phyloP scores from a whole-genome alignment of 1,284 basidiomycete species.

The Fomitiporia mediterranea region DNA sequence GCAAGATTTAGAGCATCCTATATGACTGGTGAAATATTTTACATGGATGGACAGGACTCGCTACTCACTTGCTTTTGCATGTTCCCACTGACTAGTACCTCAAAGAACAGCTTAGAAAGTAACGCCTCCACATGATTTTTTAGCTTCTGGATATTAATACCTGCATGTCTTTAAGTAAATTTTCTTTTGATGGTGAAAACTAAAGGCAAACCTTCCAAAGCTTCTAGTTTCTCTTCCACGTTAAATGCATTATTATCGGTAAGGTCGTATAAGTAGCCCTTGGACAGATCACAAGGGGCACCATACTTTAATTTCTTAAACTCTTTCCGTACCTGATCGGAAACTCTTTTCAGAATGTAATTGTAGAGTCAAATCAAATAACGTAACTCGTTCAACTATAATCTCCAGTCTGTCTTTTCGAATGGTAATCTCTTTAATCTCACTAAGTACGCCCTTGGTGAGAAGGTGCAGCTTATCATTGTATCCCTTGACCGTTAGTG shows the following conservation, averaged over 20 bases:
- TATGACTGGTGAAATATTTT: background rate
- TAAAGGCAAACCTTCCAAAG: conserved; percentile 56
- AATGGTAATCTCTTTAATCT: conserved; percentile 65
- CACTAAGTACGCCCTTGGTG: conserved; percentile 55
- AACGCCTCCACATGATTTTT: conserved; percentile 61
- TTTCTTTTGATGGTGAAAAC: background rate
- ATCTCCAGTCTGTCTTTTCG: conserved; percentile 73
- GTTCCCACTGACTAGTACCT: conserved; percentile 59
- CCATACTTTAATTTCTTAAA: conserved; percentile 86
- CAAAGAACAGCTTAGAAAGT: conserved; percentile 66
- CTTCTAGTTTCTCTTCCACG: conserved; percentile 73
- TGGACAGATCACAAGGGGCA: conserved; percentile 79
- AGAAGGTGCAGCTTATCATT: conserved; percentile 90
- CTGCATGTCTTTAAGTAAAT: conserved; percentile 34
- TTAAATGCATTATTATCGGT: conserved; percentile 75
- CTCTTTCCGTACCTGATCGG: conserved; percentile 65
- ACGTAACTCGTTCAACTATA: conserved; percentile 75
- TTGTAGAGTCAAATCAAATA: background rate
- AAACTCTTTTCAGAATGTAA: background rate
- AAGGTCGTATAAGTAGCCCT: conserved; percentile 74
- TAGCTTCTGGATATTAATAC: conserved; percentile 69
- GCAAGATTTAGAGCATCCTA: conserved; percentile 76
- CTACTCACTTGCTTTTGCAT: background rate
- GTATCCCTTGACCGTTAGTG: conserved; percentile 77
- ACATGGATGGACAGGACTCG: conserved; percentile 17